phyloP scores from a whole-genome alignment of 23 red algal genomes.

The Gracilariopsis chorda region DNA sequence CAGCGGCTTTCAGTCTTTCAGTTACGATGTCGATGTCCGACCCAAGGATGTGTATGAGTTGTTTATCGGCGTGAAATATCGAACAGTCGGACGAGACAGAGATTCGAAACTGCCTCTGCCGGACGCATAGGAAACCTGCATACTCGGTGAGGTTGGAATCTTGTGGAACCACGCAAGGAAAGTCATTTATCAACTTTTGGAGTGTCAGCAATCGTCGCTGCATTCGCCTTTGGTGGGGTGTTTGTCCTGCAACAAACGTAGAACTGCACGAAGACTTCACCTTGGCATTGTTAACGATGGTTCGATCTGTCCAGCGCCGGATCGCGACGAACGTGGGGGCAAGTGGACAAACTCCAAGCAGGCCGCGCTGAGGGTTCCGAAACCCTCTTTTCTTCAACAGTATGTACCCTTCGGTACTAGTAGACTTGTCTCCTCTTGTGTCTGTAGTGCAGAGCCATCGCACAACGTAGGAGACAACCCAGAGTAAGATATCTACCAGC shows the following conservation, averaged over 20 bases:
- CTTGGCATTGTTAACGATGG: too few species aligned
- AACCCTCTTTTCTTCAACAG: too few species aligned
- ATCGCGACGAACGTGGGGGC: neutral
- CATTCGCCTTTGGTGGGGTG: too few species aligned
- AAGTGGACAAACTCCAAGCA: neutral
- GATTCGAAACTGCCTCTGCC: conserved; percentile 26
- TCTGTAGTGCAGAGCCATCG: neutral
- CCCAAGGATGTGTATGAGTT: neutral
- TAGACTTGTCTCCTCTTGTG: too few species aligned
- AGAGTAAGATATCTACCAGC: neutral
- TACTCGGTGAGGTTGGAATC: conserved; percentile 8
- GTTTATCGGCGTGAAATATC: neutral
- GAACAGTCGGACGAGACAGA: conserved; percentile 34
- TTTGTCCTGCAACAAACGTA: too few species aligned
- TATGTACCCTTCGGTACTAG: too few species aligned
- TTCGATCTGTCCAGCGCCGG: neutral
- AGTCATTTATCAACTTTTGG: conserved; percentile 15
- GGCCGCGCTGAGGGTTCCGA: too few species aligned
- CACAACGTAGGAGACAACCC: neutral
- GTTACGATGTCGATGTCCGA: neutral
- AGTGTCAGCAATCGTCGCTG: neutral
- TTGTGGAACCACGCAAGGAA: conserved; percentile 15
- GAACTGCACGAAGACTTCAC: too few species aligned
- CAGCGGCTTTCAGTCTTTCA: neutral
- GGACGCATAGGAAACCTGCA: conserved; percentile 24